Evolutionary conservation across 257 asterid genomes (phyloP).

Genomic region (Solanum commersonii): DNA sequence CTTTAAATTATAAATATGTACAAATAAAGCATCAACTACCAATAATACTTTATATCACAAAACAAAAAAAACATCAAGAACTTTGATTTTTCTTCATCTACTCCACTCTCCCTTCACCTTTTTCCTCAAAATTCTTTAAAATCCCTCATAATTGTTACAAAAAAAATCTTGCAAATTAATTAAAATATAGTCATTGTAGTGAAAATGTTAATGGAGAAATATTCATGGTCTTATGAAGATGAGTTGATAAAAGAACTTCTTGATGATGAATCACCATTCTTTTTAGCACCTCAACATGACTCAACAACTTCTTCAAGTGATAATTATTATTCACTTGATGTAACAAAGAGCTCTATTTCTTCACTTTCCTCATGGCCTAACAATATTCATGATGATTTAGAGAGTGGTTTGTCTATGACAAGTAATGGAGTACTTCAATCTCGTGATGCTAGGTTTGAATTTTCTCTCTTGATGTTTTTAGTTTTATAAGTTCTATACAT

Average conservation of each 20-base stretch:
- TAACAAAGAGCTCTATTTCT: neutral
- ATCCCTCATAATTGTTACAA: neutral
- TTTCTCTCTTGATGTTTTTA: neutral
- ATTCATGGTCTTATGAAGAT: constrained; percentile 14
- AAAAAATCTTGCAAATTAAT: neutral
- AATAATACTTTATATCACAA: constrained; percentile 19
- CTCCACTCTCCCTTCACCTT: constrained; percentile 55
- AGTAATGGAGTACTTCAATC: constrained; percentile 9
- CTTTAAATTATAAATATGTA: neutral
- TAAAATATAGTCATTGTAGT: neutral
- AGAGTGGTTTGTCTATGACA: constrained; percentile 16
- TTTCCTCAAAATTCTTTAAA: constrained; percentile 4
- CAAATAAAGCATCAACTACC: constrained; percentile 27
- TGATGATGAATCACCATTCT: constrained; percentile 36
- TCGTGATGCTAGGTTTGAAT: constrained; percentile 30
- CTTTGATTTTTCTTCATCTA: constrained; percentile 46
- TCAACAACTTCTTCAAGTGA: constrained; percentile 1
- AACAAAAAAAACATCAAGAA: constrained; percentile 6
- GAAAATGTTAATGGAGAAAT: constrained; percentile 15
- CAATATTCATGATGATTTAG: constrained; percentile 8
- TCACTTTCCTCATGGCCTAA: constrained; percentile 17
- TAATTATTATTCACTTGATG: neutral
- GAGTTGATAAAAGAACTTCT: constrained; percentile 48
- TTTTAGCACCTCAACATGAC: constrained; percentile 19
- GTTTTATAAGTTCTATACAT: neutral